These are phyloP conservation scores for Hirsutella thompsonii DNA, from an alignment of 2,329 filamentous ascomycete genomes.

Conservation along the genomic window DNA sequence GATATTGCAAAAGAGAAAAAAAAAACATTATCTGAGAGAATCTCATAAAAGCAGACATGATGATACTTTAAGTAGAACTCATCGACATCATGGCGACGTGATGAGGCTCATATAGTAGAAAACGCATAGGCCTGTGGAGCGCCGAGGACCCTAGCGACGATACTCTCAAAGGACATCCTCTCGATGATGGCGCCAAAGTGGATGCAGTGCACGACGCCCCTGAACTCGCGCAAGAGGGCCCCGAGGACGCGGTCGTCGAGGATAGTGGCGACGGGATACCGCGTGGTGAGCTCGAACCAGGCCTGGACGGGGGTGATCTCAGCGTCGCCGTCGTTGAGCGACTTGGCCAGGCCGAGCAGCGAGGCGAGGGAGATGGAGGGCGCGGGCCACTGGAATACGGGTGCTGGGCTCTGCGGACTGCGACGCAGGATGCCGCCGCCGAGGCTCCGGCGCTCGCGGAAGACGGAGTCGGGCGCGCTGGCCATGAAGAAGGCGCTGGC, in stretches of 20 bases:
- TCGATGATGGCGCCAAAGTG: constrained; percentile 35
- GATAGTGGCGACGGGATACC: constrained; percentile 26
- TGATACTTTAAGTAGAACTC: neutral
- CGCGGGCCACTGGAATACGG: constrained; percentile 22
- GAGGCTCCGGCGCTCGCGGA: constrained; percentile 10
- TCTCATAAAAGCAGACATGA: neutral
- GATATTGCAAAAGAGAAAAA: too few relatives aligned
- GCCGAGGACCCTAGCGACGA: constrained; percentile 13
- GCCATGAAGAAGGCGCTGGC: constrained; percentile 29
- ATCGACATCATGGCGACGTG: too few relatives aligned
- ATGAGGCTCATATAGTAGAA: constrained; percentile 26
- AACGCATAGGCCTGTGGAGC: constrained; percentile 14
- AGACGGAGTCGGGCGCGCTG: constrained; percentile 21
- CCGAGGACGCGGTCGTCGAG: constrained; percentile 21
- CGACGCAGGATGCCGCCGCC: neutral
- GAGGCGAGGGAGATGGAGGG: constrained; percentile 26
- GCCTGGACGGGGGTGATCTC: constrained; percentile 40
- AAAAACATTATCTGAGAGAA: too few relatives aligned
- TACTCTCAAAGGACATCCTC: constrained; percentile 31
- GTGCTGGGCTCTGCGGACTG: constrained; percentile 9
- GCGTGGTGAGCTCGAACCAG: constrained; percentile 37
- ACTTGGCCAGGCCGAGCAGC: constrained; percentile 30
- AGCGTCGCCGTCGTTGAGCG: constrained; percentile 25
- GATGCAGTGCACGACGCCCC: constrained; percentile 30
- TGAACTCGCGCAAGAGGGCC: constrained; percentile 26